Evolutionary conservation across 1,284 basidiomycete genomes (phyloP).

Genomic region (Volvariella volvacea): DNA sequence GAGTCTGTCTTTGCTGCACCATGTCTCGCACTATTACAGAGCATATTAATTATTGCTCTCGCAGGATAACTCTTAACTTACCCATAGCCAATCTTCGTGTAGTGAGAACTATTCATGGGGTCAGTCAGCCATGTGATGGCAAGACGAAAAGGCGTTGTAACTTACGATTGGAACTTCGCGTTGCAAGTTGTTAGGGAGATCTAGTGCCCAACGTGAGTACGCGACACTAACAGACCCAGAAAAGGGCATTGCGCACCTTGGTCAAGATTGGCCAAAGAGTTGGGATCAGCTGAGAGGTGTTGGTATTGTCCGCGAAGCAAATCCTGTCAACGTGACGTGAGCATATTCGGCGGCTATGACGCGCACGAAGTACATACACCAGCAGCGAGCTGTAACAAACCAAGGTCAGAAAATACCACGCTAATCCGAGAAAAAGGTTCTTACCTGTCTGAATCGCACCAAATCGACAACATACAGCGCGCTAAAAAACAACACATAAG

Average conservation of each 20-base stretch:
- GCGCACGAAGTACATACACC: neutral
- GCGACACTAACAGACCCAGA: neutral
- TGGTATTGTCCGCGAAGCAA: constrained; percentile 92
- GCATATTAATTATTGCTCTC: constrained; percentile 1
- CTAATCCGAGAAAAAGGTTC: constrained; percentile 13
- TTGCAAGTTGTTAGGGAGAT: constrained; percentile 91
- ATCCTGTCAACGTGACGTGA: constrained; percentile 45
- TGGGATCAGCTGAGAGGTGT: constrained; percentile 86
- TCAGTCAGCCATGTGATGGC: constrained; percentile 1
- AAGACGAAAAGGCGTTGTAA: constrained; percentile 7
- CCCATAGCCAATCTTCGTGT: constrained; percentile 90
- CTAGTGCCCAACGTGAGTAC: constrained; percentile 30
- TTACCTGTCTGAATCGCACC: constrained; percentile 84
- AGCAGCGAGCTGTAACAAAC: neutral
- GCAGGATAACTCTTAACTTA: constrained; percentile 26
- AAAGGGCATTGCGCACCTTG: constrained; percentile 52
- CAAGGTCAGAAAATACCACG: neutral
- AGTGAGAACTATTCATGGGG: constrained; percentile 60
- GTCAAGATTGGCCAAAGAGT: constrained; percentile 91
- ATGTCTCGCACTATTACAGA: constrained; percentile 74
- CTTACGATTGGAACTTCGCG: constrained; percentile 82
- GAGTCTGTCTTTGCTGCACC: constrained; percentile 82
- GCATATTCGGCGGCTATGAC: neutral
- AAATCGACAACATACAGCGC: constrained; percentile 96
- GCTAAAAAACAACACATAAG: constrained; percentile 31